Conservation (phyloP, 2,329 filamentous ascomycete genomes). For the Berkeleyomyces basicola region DNA sequence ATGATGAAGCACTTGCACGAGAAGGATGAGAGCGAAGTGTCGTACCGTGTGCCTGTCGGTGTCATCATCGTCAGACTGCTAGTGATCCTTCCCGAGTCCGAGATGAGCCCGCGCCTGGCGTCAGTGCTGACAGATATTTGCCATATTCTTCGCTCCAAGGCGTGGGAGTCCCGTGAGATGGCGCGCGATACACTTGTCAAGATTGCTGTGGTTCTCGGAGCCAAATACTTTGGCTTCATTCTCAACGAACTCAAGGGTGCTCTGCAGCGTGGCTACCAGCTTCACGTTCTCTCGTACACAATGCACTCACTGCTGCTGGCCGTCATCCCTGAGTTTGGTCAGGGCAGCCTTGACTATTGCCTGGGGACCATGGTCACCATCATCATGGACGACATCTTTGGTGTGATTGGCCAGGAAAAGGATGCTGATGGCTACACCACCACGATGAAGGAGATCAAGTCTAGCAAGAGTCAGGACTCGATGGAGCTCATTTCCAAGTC, state of each 20-base stretch:
- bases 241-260: slow-evolving; percentile 76
- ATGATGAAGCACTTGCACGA: slow-evolving; percentile 76
- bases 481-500: slow-evolving; percentile 84
- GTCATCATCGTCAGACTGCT: slow-evolving; percentile 79
- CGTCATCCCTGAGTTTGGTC: slow-evolving; percentile 52
- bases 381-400: slow-evolving; percentile 96
- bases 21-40: slow-evolving; percentile 89
- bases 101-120: slow-evolving; percentile 60
- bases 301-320: slow-evolving; percentile 79
- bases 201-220: slow-evolving; percentile 65
- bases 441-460: slow-evolving; percentile 95
- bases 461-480: slow-evolving; percentile 93
- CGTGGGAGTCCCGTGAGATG: slow-evolving; percentile 79
- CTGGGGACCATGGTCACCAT: slow-evolving; percentile 60
- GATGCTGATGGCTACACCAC: slow-evolving; percentile 90
- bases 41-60: slow-evolving; percentile 76
- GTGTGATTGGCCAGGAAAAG: slow-evolving; percentile 82
- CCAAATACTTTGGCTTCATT: slow-evolving; percentile 79
- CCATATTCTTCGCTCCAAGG: slow-evolving; percentile 78
- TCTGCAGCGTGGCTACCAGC: slow-evolving; percentile 71
- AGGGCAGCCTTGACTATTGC: slow-evolving; percentile 83
- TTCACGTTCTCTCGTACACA: slow-evolving; percentile 89
- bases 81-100: slow-evolving; percentile 55
- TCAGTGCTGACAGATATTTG: slow-evolving; percentile 81
- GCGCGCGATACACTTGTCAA: slow-evolving; percentile 75